Evolutionary conservation across 139 green algal genomes (phyloP), one percentile per base, ranked within the genome.

Genomic region (Chlorokybus atmophyticus): DNA sequence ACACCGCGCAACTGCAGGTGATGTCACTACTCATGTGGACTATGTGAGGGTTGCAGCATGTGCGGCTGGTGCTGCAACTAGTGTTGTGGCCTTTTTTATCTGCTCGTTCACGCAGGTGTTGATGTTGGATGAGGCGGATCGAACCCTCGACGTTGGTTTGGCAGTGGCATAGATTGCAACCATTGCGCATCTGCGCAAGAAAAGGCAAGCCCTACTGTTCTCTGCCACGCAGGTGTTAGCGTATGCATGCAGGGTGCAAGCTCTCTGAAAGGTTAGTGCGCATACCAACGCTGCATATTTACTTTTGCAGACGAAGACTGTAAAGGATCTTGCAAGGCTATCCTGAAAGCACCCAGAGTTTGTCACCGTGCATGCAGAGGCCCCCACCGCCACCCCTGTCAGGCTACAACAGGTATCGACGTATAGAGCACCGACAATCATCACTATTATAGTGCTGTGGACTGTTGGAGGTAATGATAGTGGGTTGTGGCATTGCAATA

Each of bases 91-190:
- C n/a, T n/a, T n/a, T n/a, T n/a, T n/a, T n/a, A n/a, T n/a, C n/a
- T n/a, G 38, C 55, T 19, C 39, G n/a, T 29, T 1, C 55, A 6
- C 61, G 32, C 68, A 78, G 67, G 40, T 92, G 6, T 75, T 98
- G 35, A 85, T 98, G 28, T 77, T 99, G 23, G 92, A 99, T 53
- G 92, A 99, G 71, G 92, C 92, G 14, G 92, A 99, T 56, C 73
- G 92, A 25, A 88, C 93, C 41, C 70, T 99, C 25, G 91, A 99
- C 68, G 85, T 98, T 75, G 90, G 90, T 25, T 98, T 98, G 60
- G 66, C 76, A 0, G 69, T 66, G 7, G 87, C 86, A 0, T 55
- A 98, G 40, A 82, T 96, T 40, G 91, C 91, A 24, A 95, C 98
- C 47, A 14, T 99, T 19, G 70, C 81, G 2, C 91, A 94, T 75